Base-by-base conservation (phyloP, 176 grass and related monocot species). In the Oryza rufipogon region DNA sequence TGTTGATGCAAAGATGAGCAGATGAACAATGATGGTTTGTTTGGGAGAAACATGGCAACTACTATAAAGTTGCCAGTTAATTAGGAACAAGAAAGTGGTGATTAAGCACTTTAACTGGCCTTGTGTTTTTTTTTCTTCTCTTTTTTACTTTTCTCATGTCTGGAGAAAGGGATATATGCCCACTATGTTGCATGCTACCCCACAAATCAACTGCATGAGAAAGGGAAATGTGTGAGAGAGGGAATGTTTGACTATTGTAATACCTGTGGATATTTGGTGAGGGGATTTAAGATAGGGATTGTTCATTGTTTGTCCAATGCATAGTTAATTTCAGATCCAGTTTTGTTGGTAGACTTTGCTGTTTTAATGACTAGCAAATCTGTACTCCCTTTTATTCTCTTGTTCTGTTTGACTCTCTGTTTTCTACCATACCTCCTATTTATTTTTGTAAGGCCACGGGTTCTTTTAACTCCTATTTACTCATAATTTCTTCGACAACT, bases 221-320 rank as follows among this genome's bases (percentile, higher is more conserved):
- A 32, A 75, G 41, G 58, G 12, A 26, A 15, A 28, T 19, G 3
- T 54, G 51, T 75, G 28, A 26, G 15, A 63, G 65, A 41, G 48
- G 51, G 72, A 66, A 68, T 77, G 47, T 83, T 86, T 86, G 79
- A 86, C 88, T 74, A 73, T 49, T 73, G 58, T n/a, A 39, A 34
- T 22, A 49, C 14, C 34, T 4, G 15, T 42, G 42, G 51, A 16
- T n/a, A 81, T 77, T 89, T 81, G 73, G 78, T 86, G 70, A 74
- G 36, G 60, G 61, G 44, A 70, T 86, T 74, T 74, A 23, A 74
- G 66, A 81, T 28, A 73, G 68, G 73, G 39, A 77, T 64, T 20
- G 9, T 11, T 70, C 58, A 63, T 63, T 63, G 19, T 64, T 64
- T 20, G 75, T 30, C 44, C n/a, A 39, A 68, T 26, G 79, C 49